Evolutionary conservation across 805 yeast species (phyloP).

Genomic region (Teunomyces gatunensis): DNA sequence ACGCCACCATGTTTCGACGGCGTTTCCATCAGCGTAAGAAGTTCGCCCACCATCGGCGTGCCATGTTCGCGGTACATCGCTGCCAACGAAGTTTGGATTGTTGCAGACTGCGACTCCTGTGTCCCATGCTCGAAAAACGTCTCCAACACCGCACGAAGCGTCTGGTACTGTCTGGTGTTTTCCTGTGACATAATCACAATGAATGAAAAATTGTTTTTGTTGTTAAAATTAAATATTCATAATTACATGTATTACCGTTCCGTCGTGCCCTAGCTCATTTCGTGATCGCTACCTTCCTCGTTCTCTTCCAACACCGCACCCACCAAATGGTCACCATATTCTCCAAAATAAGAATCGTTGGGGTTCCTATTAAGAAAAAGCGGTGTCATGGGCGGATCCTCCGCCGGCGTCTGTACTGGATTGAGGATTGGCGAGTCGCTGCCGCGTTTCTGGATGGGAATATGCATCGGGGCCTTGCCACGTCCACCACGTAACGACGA

Average conservation of each 20-base stretch:
- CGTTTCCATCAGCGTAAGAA: slow-evolving; percentile 14
- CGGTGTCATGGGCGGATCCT: slow-evolving; percentile 46
- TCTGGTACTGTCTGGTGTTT: slow-evolving; percentile 17
- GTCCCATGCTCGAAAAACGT: slow-evolving; percentile 24
- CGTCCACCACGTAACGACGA: slow-evolving; percentile 2
- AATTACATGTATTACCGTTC: not conserved
- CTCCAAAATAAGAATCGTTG: slow-evolving; percentile 13
- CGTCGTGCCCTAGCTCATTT: not conserved
- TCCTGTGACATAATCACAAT: slow-evolving; percentile 8
- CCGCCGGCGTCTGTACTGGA: slow-evolving; percentile 43
- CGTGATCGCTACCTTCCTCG: slow-evolving; percentile 6
- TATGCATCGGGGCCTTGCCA: slow-evolving; percentile 7
- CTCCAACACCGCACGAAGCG: slow-evolving; percentile 33
- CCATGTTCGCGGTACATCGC: slow-evolving; percentile 30
- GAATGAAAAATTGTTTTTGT: too few species aligned
- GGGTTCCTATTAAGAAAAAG: slow-evolving; percentile 13
- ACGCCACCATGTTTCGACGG: slow-evolving; percentile 47
- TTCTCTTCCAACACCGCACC: slow-evolving; percentile 8
- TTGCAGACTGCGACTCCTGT: slow-evolving; percentile 8
- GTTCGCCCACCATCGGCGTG: slow-evolving; percentile 25
- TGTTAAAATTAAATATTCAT: not conserved
- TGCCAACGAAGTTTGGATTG: slow-evolving; percentile 13
- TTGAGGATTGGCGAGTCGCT: slow-evolving; percentile 26
- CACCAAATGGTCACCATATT: not conserved
- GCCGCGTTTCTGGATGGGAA: slow-evolving; percentile 9